Evolutionary conservation across 1,284 basidiomycete species (phyloP).

Genomic region (Naganishia albida): DNA sequence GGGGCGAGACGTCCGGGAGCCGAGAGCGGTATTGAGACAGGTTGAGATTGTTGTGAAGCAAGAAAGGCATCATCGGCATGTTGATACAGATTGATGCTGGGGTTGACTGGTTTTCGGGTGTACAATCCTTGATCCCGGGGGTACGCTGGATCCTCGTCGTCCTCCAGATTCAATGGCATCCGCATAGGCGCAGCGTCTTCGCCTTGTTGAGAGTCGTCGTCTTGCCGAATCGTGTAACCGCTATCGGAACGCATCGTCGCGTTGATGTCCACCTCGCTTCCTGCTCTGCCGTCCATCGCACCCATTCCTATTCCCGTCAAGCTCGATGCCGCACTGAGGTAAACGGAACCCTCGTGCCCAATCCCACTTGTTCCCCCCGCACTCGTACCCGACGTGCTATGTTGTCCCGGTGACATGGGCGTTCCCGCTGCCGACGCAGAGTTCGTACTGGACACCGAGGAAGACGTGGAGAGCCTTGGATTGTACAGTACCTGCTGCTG

Average conservation of each 20-base stretch:
- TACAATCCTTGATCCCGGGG: neutral
- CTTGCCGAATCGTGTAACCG: neutral
- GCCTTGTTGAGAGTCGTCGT: neutral
- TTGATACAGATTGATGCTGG: constrained; percentile 22
- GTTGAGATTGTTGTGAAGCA: constrained; percentile 2
- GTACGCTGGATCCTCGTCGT: constrained; percentile 5
- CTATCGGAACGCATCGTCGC: neutral
- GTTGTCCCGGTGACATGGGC: constrained; percentile 16
- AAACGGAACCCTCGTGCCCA: constrained; percentile 15
- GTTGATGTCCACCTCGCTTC: neutral
- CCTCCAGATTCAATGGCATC: constrained; percentile 22
- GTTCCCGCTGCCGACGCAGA: constrained; percentile 7
- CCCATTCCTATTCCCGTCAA: neutral
- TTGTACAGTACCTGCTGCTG: neutral
- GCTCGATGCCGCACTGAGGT: constrained; percentile 22
- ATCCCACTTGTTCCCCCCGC: constrained; percentile 5
- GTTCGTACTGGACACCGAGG: constrained; percentile 7
- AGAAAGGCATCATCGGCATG: constrained; percentile 8
- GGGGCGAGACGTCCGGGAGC: constrained; percentile 19
- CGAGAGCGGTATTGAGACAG: constrained; percentile 12
- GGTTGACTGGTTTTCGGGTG: neutral
- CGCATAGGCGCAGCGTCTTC: constrained; percentile 4
- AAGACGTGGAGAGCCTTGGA: constrained; percentile 9
- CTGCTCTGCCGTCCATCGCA: neutral
- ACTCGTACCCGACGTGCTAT: constrained; percentile 10